Evolutionary conservation across 371 early-diverging fungal species (phyloP), one percentile per base, ranked within the genome.

Genomic region (Capniomyces stellatus): DNA sequence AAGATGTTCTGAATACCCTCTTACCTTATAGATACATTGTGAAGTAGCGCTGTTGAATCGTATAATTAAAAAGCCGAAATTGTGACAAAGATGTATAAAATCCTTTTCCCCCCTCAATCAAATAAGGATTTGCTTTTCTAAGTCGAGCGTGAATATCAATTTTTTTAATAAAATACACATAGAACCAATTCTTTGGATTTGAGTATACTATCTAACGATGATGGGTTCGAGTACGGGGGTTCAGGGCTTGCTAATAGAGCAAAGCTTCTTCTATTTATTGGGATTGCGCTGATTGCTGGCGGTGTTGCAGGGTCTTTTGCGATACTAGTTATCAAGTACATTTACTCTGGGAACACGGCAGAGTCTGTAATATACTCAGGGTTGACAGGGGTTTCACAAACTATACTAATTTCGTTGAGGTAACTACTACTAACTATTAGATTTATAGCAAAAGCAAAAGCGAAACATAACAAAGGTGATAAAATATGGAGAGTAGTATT

Each of bases 121-220:
- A n/a, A n/a, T n/a, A n/a, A n/a, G n/a, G n/a, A n/a, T n/a, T n/a
- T n/a, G n/a, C n/a, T n/a, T n/a, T n/a, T n/a, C n/a, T n/a, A n/a
- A n/a, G n/a, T n/a, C n/a, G n/a, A n/a, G n/a, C n/a, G n/a, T n/a
- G n/a, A n/a, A n/a, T n/a, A n/a, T n/a, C n/a, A n/a, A n/a, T n/a
- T n/a, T n/a, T n/a, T n/a, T n/a, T n/a, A n/a, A n/a, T n/a, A n/a
- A n/a, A n/a, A n/a, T n/a, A n/a, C n/a, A n/a, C n/a, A 46, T 46
- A 46, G 46, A 46, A 68, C 67, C n/a, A 68, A 66, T 50, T 68
- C 69, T 1, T 66, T 68, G 22, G 69, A 68, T 58, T 52, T 68
- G 19, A 54, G 62, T 41, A 54, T 68, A 13, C 41, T 68, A 42
- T 10, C 27, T 10, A 52, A 60, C 28, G 69, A 68, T 48, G 69